These are phyloP conservation scores for Neonectria coccinea DNA, from an alignment of 2,329 filamentous ascomycete genomes.

Conservation along the genomic window DNA sequence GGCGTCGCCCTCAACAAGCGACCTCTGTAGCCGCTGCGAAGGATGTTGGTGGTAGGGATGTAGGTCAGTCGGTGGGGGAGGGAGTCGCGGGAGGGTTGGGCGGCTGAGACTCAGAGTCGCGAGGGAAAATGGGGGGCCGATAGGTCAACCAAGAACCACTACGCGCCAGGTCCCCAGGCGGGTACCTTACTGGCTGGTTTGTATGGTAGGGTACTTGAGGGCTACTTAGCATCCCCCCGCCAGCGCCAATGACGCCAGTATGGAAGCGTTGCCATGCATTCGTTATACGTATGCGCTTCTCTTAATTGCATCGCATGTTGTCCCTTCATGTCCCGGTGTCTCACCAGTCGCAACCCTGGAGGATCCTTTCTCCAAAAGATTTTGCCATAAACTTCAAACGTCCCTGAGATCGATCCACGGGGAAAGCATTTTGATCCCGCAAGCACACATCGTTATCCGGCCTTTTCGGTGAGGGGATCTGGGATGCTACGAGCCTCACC, in stretches of 20 bases:
- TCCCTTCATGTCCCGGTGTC: not conserved
- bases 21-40: constrained; percentile 17
- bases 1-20: constrained; percentile 35
- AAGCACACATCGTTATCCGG: not conserved
- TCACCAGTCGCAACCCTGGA: not conserved
- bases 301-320: constrained; percentile 24
- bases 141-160: constrained; percentile 14
- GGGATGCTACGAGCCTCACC: not conserved
- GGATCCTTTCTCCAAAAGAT: not conserved
- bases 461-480: constrained; percentile 3
- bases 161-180: constrained; percentile 17
- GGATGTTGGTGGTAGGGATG: constrained; percentile 22
- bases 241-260: constrained; percentile 24
- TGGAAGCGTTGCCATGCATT: constrained; percentile 11
- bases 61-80: constrained; percentile 22
- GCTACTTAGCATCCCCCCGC: constrained; percentile 15
- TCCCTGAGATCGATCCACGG: not conserved
- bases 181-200: constrained; percentile 17
- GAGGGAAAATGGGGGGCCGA: constrained; percentile 28
- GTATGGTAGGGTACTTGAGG: constrained; percentile 9
- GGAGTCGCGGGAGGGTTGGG: constrained; percentile 27
- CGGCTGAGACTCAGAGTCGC: constrained; percentile 27
- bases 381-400: not conserved
- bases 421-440: not conserved
- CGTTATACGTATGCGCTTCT: constrained; percentile 11